Evolutionary conservation across 306 rosid species (phyloP), one percentile per base, ranked within the genome.

Genomic region (Glycine latifolia): DNA sequence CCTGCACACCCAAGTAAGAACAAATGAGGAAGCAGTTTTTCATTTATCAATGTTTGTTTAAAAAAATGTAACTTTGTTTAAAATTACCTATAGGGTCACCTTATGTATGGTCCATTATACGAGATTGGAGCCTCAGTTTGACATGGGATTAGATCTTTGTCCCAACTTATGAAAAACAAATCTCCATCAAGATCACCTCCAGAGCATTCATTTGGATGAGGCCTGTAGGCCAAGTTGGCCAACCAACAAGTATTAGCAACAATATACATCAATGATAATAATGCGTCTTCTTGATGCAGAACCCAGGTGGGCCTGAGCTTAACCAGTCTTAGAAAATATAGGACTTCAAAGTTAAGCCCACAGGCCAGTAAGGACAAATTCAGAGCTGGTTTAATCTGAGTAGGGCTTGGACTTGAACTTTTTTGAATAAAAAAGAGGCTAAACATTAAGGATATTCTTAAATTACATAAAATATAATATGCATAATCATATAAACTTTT

Each of bases 171-270:
- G 87, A 93, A 95, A 87, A 71, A 95, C 76, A 89, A 89, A 85
- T 95, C 97, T 66, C 99, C 97, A 74, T 95, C 99, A 79, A 95
- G 97, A 85, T 95, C 99, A 39, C 97, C 99, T 4, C 99, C 99
- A 9, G 99, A 95, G 88, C 99, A 95, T 87, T 95, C 99, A 90
- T 90, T 95, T 41, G 97, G 94, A 85, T 95, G 99, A 75, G 99
- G 99, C 89, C 99, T 95, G 99, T 44, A 52, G 13, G 58, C 44
- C 44, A 5, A 6, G 48, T 6, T 4, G 72, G 12, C 7, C 67
- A 65, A 79, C 39, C 76, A 61, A 53, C 59, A 76, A 72, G 43
- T 81, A 33, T 55, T 46, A 71, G 73, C 78, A 71, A 3, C 79
- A 73, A 65, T 66, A 47, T 78, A 66, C 31, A 37, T 76, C 43